Conservation (phyloP, 2,329 filamentous ascomycete species). For the Fusarium nisikadoi region DNA sequence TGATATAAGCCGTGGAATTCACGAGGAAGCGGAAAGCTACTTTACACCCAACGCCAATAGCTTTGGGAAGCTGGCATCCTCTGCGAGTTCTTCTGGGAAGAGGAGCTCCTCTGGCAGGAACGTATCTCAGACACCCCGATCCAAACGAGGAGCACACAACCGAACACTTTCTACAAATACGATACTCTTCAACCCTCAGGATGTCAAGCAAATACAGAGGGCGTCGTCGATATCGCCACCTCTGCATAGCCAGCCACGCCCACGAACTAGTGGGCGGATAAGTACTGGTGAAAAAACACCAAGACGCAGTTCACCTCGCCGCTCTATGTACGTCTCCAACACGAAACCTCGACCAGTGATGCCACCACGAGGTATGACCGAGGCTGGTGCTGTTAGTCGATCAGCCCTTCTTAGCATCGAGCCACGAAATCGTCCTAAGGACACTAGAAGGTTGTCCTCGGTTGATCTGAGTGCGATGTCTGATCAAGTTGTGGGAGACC, state of each 20-base stretch:
- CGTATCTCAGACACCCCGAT: slow-evolving; percentile 48
- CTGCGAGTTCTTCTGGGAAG: slow-evolving; percentile 48
- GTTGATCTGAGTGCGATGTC: slow-evolving; percentile 80
- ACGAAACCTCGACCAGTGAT: slow-evolving; percentile 68
- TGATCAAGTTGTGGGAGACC: slow-evolving; percentile 70
- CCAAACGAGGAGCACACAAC: slow-evolving; percentile 64
- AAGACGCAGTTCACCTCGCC: slow-evolving; percentile 60
- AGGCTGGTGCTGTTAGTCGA: slow-evolving; percentile 50
- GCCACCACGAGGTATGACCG: slow-evolving; percentile 53
- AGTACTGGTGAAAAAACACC: slow-evolving; percentile 52
- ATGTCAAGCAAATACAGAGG: slow-evolving; percentile 50
- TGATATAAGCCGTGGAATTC: slow-evolving; percentile 43
- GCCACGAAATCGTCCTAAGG: slow-evolving; percentile 53
- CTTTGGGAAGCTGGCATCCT: slow-evolving; percentile 52
- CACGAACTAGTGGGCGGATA: slow-evolving; percentile 51
- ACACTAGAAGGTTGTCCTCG: slow-evolving; percentile 64
- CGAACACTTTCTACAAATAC: slow-evolving; percentile 85
- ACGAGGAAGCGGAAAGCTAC: slow-evolving; percentile 58
- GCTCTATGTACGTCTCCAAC: slow-evolving; percentile 55
- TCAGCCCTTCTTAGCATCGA: slow-evolving; percentile 64
- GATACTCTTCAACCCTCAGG: slow-evolving; percentile 81
- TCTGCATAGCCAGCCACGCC: slow-evolving; percentile 46
- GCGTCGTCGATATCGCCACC: slow-evolving; percentile 58
- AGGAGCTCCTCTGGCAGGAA: slow-evolving; percentile 45
- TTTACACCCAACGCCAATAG: slow-evolving; percentile 63